Conservation (phyloP, 768 basidiomycete species). For the Psilocybe sp. region DNA sequence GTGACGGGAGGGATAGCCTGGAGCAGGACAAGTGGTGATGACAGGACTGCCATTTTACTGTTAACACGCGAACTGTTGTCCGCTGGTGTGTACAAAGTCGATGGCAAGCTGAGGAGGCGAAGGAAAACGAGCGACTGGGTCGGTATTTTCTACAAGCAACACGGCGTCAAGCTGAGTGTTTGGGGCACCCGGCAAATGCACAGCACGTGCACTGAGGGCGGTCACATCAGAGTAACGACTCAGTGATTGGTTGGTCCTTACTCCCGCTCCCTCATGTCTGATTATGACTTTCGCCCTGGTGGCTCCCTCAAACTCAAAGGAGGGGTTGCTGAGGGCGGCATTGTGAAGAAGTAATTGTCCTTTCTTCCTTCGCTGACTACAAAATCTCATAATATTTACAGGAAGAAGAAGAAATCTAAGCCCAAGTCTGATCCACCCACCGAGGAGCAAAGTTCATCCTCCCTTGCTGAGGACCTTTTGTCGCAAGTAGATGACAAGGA, state of each 20-base stretch:
- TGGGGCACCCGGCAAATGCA: no score
- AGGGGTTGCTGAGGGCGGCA: constrained; percentile 73
- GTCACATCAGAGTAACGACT: constrained; percentile 6
- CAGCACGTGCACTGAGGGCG: constrained; percentile 5
- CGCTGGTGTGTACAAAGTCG: constrained; percentile 12
- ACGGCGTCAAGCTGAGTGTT: no score
- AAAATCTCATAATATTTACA: constrained; percentile 24
- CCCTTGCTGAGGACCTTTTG: constrained; percentile 46
- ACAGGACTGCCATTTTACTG: constrained; percentile 67
- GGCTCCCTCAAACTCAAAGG: constrained; percentile 91
- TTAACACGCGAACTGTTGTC: constrained; percentile 8
- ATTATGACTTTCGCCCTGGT: constrained; percentile 82
- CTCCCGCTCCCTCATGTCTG: constrained; percentile 54
- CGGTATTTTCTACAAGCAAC: no score
- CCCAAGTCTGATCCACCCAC: constrained; percentile 48
- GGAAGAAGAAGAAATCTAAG: constrained; percentile 88
- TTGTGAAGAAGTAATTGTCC: constrained; percentile 73
- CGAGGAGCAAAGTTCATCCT: constrained; percentile 31
- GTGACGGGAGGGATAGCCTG: constrained; percentile 79
- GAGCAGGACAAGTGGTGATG: constrained; percentile 66
- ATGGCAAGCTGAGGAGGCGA: neutral
- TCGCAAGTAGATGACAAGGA: constrained; percentile 47
- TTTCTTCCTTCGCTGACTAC: constrained; percentile 7
- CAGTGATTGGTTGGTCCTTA: constrained; percentile 10
- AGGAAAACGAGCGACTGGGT: neutral